Evolutionary conservation across 768 basidiomycete species (phyloP), one percentile per base, ranked within the genome.

Genomic region (Fistulinella prunicolor): DNA sequence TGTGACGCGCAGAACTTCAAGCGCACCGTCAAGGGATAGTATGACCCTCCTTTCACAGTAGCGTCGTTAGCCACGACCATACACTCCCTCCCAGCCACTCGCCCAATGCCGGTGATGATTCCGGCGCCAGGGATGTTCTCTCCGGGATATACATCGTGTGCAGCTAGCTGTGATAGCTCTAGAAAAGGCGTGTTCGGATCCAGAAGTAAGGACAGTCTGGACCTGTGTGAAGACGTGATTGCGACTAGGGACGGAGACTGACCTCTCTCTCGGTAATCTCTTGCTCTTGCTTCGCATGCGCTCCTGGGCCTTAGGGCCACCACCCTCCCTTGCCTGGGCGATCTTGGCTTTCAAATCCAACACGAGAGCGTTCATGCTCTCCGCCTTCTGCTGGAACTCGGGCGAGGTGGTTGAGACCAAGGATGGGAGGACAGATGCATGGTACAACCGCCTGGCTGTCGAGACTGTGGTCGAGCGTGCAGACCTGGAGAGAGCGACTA

Each of bases 1-100:
- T 16, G 6, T 9, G n/a, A 28, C 6, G n/a, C 19, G 4, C 17
- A 20, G 40, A 37, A n/a, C 17, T 3, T n/a, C 4, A 20, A 14
- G 29, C 74, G 48, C 51, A 82, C 89, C 14, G 90, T 93, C 42
- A 94, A 67, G 19, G 91, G 93, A 61, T 92, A 91, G 66, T 95
- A 95, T 1, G 89, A 89, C 8, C 93, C 93, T 13, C 93, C 93
- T 65, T 94, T 94, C 22, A 93, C 90, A 7, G 90, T 93, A 26
- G 93, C 86, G 62, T 97, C 94, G 65, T 96, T 97, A n/a, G 90
- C 87, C 5, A 95, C 84, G 5, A 97, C 68, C 54, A 96, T 82
- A 60, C 90, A 94, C 66, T 94, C 89, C 49, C 79, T 73, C 1
- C 91, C 91, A 20, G 84, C 77, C 32, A 94, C 82, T 24, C 88